Evolutionary conservation across 768 basidiomycete species (phyloP).

Genomic region (Hydnum rufescens): DNA sequence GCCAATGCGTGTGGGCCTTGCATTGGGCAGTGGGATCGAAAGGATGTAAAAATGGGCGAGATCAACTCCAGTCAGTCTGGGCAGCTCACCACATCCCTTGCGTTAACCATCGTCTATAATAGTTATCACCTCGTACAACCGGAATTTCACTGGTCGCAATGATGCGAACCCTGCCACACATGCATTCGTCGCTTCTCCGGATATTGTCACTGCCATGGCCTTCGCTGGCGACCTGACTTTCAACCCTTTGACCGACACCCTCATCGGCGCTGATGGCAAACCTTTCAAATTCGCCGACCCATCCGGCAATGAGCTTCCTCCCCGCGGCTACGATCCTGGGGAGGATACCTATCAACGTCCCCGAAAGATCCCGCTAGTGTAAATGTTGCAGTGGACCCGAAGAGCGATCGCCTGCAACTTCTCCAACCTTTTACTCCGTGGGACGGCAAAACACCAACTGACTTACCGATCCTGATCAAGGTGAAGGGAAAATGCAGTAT

Average conservation of each 20-base stretch:
- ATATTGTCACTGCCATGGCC: slow-evolving; percentile 90
- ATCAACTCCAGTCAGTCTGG: slow-evolving; percentile 69
- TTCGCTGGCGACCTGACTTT: slow-evolving; percentile 89
- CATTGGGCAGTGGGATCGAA: slow-evolving; percentile 97
- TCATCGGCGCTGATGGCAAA: slow-evolving; percentile 82
- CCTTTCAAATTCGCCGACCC: slow-evolving; percentile 94
- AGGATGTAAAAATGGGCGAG: slow-evolving; percentile 92
- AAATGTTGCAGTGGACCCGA: slow-evolving; percentile 67
- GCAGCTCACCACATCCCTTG: background rate
- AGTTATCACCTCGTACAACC: slow-evolving; percentile 99
- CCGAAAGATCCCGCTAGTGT: slow-evolving; percentile 70
- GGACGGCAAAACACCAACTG: slow-evolving; percentile 80
- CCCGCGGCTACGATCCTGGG: slow-evolving; percentile 89
- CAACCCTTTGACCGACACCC: slow-evolving; percentile 86
- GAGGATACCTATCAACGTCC: slow-evolving; percentile 91
- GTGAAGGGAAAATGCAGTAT: slow-evolving; percentile 96
- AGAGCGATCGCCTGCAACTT: slow-evolving; percentile 78
- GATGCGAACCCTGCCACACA: slow-evolving; percentile 99
- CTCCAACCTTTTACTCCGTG: slow-evolving; percentile 77
- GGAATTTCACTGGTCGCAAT: slow-evolving; percentile 99
- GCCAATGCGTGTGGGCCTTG: slow-evolving; percentile 99
- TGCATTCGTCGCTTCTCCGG: slow-evolving; percentile 84
- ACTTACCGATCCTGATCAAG: slow-evolving; percentile 92
- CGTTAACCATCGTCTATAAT: background rate
- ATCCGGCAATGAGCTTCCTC: slow-evolving; percentile 78